Evolutionary conservation across 352 stramenopile genomes (phyloP).

Genomic region (Phytophthora vignae): DNA sequence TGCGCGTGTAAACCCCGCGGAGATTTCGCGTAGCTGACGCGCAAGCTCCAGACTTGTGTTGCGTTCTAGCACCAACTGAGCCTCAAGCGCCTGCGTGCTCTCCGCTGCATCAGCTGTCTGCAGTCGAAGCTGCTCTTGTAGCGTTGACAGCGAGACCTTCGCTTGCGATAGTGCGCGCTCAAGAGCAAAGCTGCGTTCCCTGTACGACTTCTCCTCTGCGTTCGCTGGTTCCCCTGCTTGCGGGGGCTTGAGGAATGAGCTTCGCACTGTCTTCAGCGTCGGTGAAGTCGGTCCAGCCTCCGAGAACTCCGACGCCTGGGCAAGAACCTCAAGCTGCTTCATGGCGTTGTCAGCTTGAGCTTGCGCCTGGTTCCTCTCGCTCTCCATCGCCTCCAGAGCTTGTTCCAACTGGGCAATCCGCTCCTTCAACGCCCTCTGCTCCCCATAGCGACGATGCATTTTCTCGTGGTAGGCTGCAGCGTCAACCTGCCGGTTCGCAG

Average conservation of each 20-base stretch:
- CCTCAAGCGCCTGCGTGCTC: constrained; percentile 51
- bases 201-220: constrained; percentile 49
- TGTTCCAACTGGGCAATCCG: constrained; percentile 55
- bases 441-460: constrained; percentile 78
- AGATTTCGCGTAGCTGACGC: constrained; percentile 61
- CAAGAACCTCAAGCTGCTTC: constrained; percentile 30
- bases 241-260: constrained; percentile 14
- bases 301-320: constrained; percentile 6
- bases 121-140: constrained; percentile 40
- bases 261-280: constrained; percentile 12
- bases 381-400: constrained; percentile 41
- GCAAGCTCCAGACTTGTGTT: constrained; percentile 54
- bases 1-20: constrained; percentile 46
- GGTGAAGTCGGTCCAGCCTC: constrained; percentile 11
- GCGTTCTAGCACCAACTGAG: constrained; percentile 63
- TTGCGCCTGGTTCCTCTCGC: constrained; percentile 51
- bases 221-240: constrained; percentile 23
- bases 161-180: constrained; percentile 55
- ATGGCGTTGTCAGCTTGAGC: constrained; percentile 17
- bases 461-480: constrained; percentile 68
- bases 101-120: constrained; percentile 41
- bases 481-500: constrained; percentile 49
- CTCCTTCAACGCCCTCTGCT: constrained; percentile 63
- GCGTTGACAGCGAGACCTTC: constrained; percentile 46
- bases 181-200: constrained; percentile 63